These are phyloP conservation scores for Blastomyces silverae DNA, from an alignment of 2,329 filamentous ascomycete genomes.

Conservation along the genomic window DNA sequence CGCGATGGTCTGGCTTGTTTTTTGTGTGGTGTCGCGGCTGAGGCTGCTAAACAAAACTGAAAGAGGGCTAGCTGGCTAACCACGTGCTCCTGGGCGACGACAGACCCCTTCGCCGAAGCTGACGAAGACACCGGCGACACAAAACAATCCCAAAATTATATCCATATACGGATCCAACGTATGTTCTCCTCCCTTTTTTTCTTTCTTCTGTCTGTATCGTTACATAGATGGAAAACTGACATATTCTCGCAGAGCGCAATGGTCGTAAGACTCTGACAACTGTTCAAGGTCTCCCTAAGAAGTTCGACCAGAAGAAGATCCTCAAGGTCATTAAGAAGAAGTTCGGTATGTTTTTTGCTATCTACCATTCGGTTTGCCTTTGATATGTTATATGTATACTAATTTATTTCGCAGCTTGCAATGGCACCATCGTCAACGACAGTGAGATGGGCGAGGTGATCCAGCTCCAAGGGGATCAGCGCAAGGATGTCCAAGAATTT, in stretches of 20 bases:
- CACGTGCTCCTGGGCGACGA: constrained; percentile 26
- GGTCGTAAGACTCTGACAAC: constrained; percentile 99
- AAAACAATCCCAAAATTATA: constrained; percentile 95
- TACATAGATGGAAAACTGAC: constrained; percentile 22
- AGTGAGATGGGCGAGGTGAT: constrained; percentile 98
- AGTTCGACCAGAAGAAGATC: constrained; percentile 99
- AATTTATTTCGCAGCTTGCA: constrained; percentile 63
- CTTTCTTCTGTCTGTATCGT: background rate
- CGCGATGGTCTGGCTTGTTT: constrained; percentile 15
- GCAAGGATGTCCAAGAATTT: constrained; percentile 97
- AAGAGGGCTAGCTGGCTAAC: constrained; percentile 11
- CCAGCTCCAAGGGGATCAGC: constrained; percentile 98
- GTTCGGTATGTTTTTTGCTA: constrained; percentile 59
- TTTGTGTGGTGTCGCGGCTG: background rate
- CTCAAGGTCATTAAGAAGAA: constrained; percentile 99
- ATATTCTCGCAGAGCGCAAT: constrained; percentile 75
- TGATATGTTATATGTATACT: constrained; percentile 19
- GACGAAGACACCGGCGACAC: constrained; percentile 97
- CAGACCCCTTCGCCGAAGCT: constrained; percentile 99
- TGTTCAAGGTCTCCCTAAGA: constrained; percentile 96
- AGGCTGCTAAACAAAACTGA: background rate
- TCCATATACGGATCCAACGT: constrained; percentile 99
- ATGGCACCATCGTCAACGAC: constrained; percentile 98
- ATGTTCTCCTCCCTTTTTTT: constrained; percentile 42
- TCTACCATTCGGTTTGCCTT: background rate